Evolutionary conservation across 345 rosid species (phyloP), one percentile per base, ranked within the genome.

Genomic region (Limnanthes douglasii): DNA sequence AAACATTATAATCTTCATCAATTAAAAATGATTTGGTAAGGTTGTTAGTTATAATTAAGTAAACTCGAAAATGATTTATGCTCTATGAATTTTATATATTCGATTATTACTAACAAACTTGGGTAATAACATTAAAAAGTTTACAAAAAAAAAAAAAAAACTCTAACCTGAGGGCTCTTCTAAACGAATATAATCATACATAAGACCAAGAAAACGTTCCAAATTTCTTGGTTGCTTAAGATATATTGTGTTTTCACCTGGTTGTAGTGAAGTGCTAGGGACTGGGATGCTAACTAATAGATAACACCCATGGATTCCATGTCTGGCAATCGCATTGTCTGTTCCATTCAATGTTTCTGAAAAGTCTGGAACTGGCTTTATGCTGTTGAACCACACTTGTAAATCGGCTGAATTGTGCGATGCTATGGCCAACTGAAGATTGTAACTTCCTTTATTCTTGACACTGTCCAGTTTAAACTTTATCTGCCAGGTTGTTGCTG

Each of bases 151-250:
- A n/a, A n/a, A n/a, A n/a, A n/a, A n/a, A n/a, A n/a, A n/a, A n/a
- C n/a, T n/a, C n/a, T n/a, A n/a, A n/a, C n/a, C n/a, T 1, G 26
- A 39, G 23, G 94, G 85, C 1, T 51, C 81, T 67, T 90, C 96
- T 1, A 80, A 53, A 6, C 94, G 78, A 60, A 84, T 72, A 31
- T 90, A 77, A 40, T 84, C 96, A 46, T 84, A 80, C 93, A 80
- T 72, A 30, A 84, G 51, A 21, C 92, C 88, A 7, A 49, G 56
- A 35, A 74, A 80, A 1, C 71, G 56, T 27, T 51, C 37, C 2
- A 0, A 0, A 11, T 37, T 33, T 61, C 43, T 64, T 31, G 93
- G 35, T 19, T 80, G 96, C 10, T 69, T 67, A 8, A 84, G 82
- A 65, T 59, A 80, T 12, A 80, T 67, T 1, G 55, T 59, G 55